Conservation (phyloP, 805 yeast genomes). For the Metschnikowia reukaufii region DNA sequence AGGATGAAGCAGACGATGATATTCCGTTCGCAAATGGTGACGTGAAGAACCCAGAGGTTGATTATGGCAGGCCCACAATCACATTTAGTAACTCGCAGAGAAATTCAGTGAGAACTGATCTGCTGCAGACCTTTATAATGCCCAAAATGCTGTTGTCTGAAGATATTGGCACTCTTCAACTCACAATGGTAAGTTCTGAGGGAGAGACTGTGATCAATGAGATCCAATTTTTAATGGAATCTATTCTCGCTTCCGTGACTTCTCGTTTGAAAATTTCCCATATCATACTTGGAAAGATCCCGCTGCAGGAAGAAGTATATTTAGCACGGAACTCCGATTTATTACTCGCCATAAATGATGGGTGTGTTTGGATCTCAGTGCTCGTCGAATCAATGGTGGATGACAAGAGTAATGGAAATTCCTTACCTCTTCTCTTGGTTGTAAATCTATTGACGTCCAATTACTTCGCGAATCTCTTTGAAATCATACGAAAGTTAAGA, state of each 20-base stretch:
- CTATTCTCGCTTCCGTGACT: slow-evolving; percentile 10
- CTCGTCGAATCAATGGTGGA: slow-evolving; percentile 20
- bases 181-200: slow-evolving; percentile 26
- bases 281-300: slow-evolving; percentile 5
- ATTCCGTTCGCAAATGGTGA: neutral
- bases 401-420: slow-evolving; percentile 8
- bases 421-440: slow-evolving; percentile 31
- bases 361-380: slow-evolving; percentile 31
- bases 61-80: slow-evolving; percentile 11
- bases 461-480: slow-evolving; percentile 40
- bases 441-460: slow-evolving; percentile 41
- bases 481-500: slow-evolving; percentile 30
- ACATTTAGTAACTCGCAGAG: slow-evolving; percentile 8
- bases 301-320: slow-evolving; percentile 18
- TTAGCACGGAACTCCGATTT: slow-evolving; percentile 27
- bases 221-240: slow-evolving; percentile 22
- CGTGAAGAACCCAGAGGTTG: slow-evolving; percentile 32
- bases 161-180: slow-evolving; percentile 16
- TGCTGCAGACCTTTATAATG: slow-evolving; percentile 35
- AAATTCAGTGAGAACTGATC: slow-evolving; percentile 10
- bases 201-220: slow-evolving; percentile 19
- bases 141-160: slow-evolving; percentile 34
- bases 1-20: slow-evolving; percentile 26
- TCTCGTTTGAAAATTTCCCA: slow-evolving; percentile 11
- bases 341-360: slow-evolving; percentile 40